Conservation (phyloP, 192 early-diverging fungal species). For the Pilobolus umbonatus region DNA sequence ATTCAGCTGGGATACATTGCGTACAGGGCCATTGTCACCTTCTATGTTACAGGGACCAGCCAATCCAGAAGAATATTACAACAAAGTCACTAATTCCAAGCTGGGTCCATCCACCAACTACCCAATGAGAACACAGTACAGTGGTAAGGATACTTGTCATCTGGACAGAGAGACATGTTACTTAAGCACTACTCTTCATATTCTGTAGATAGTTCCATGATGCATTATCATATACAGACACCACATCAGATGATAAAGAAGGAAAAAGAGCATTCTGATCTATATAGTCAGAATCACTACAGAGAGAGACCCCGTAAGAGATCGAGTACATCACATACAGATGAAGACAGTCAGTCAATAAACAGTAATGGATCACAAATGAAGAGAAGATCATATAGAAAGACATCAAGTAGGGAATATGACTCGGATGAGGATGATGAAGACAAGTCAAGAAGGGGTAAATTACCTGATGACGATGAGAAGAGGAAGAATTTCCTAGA, state of each 20-base stretch:
- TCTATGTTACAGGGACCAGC: conserved; percentile 69
- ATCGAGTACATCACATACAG: background rate
- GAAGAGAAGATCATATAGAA: background rate
- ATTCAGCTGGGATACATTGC: conserved; percentile 55
- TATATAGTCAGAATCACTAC: too few species aligned
- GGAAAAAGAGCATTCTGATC: too few species aligned
- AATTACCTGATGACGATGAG: conserved; percentile 52
- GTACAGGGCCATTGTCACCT: conserved; percentile 40
- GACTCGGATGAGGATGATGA: conserved; percentile 1
- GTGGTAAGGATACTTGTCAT: too few species aligned
- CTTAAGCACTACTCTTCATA: too few species aligned
- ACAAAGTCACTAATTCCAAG: too few species aligned
- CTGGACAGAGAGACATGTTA: too few species aligned
- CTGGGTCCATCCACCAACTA: background rate
- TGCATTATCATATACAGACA: too few species aligned
- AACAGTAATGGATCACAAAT: background rate
- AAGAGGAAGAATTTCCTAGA: conserved; percentile 84
- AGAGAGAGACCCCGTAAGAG: background rate
- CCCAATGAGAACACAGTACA: too few species aligned
- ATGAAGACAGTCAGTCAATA: background rate
- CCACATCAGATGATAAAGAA: too few species aligned
- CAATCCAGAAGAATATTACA: conserved; percentile 24
- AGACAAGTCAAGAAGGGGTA: background rate
- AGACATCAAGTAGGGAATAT: background rate
- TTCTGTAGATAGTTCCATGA: too few species aligned